These are phyloP conservation scores for Sordaria brevicollis DNA, from an alignment of 495 filamentous ascomycete species.

Conservation along the genomic window DNA sequence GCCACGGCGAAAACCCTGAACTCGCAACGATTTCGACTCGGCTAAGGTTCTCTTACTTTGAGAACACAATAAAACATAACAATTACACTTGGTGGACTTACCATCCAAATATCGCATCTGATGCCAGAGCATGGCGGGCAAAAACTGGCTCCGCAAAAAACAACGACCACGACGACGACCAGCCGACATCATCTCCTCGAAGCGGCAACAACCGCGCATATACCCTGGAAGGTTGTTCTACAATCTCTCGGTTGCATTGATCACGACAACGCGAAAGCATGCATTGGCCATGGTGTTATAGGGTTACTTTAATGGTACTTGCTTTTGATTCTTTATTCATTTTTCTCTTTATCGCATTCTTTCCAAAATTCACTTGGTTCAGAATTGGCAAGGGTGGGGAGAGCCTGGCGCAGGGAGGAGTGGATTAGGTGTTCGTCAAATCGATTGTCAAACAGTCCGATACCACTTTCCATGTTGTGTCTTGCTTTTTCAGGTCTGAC, in stretches of 20 bases:
- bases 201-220: not conserved
- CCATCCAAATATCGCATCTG: not conserved
- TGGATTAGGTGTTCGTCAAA: not conserved
- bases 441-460: not conserved
- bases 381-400: not conserved
- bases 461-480: slow-evolving; percentile 5
- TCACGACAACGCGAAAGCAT: slow-evolving; percentile 17
- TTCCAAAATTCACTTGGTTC: not conserved
- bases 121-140: not conserved
- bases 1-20: slow-evolving; percentile 7
- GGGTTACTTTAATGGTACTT: slow-evolving; percentile 7
- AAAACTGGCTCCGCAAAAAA: not conserved
- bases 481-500: not conserved
- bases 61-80: slow-evolving; percentile 20
- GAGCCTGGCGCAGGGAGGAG: not conserved
- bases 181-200: not conserved
- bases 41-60: slow-evolving; percentile 9
- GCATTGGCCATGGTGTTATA: slow-evolving; percentile 23
- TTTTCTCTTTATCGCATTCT: not conserved
- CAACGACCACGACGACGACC: not conserved
- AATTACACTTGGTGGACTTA: not conserved
- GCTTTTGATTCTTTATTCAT: slow-evolving; percentile 2
- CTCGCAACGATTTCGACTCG: slow-evolving; percentile 19
- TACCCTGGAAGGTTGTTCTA: not conserved
- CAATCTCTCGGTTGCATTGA: slow-evolving; percentile 1